Base-by-base conservation (phyloP, 257 asterid species). In the Gentiana dahurica region DNA sequence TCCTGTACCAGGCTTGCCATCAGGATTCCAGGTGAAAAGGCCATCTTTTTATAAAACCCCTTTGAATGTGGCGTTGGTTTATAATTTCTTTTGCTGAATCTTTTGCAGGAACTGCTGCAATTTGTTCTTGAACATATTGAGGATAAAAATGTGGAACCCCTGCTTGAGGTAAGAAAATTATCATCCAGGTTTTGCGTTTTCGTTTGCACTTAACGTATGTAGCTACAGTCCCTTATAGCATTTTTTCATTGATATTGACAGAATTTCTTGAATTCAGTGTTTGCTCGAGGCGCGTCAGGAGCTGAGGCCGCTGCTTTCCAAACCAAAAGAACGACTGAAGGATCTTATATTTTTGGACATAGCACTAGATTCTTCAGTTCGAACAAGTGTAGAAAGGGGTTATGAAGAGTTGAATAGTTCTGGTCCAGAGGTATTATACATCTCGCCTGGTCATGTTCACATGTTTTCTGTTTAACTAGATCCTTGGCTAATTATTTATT, bases 331-430 rank as follows among this genome's bases (percentile, higher is more conserved):
- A 73, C 97, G 99, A 59, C 94, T 88, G 34, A 92, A 76, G 82
- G 99, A 92, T 82, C 85, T 92, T 67, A 50, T 92, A 37, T 92
- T 92, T 79, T 77, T 92, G 71, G 99, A 92, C 71, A 73, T 92
- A 69, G 93, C 99, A 68, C 85, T 92, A 15, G 99, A 92, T 71
- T 92, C 99, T 69, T 76, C 97, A 60, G 93, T 85, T 62, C 83
- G 99, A 70, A 92, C 99, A 67, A 90, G 95, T 73, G 78, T 92
- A 47, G 99, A 92, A 62, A 94, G 99, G 73, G 95, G 95, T 54
- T 92, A 88, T 64, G 97, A 92, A 65, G 94, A 79, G 73, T 67
- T 92, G 73, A 85, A 69, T 75, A 73, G 71, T 62, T 83, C 95
- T 59, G 65, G 74, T 65, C 94, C 99, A 36, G 95, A 88, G 95